Evolutionary conservation across 2,329 filamentous ascomycete genomes (phyloP).

Genomic region (Apiospora sp.): DNA sequence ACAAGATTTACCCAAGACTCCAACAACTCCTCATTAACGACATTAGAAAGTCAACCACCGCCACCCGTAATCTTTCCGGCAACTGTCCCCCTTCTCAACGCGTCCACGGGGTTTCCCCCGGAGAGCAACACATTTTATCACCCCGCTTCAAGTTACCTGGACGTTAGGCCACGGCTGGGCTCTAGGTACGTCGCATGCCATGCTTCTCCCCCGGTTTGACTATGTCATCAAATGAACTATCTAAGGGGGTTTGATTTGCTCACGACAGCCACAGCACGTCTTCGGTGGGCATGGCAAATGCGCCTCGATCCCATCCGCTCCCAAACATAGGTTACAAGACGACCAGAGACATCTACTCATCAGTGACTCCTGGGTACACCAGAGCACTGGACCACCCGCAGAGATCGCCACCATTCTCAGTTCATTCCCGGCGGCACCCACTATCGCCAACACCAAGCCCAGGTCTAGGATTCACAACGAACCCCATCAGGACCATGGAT

Average conservation of each 20-base stretch:
- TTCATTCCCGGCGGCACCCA: conserved; percentile 57
- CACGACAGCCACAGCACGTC: conserved; percentile 54
- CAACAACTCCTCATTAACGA: conserved; percentile 56
- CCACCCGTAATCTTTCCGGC: conserved; percentile 61
- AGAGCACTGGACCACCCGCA: conserved; percentile 56
- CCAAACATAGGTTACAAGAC: conserved; percentile 60
- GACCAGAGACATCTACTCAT: conserved; percentile 60
- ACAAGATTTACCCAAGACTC: conserved; percentile 64
- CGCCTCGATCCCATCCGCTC: conserved; percentile 60
- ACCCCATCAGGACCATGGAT: conserved; percentile 57
- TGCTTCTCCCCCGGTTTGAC: conserved; percentile 30
- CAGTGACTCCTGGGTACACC: conserved; percentile 58
- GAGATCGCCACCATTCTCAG: conserved; percentile 60
- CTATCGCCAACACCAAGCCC: conserved; percentile 61
- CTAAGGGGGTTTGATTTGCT: conserved; percentile 29
- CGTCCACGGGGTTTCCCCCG: conserved; percentile 56
- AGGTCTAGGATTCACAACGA: conserved; percentile 52
- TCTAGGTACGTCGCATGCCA: conserved; percentile 57
- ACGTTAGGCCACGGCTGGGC: conserved; percentile 62
- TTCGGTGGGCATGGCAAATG: conserved; percentile 65
- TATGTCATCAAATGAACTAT: conserved; percentile 29
- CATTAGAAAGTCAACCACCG: conserved; percentile 60
- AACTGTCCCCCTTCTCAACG: conserved; percentile 50
- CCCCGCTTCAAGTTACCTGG: conserved; percentile 54
- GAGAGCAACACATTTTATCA: conserved; percentile 60